Evolutionary conservation across 768 basidiomycete species (phyloP).

Genomic region (Cystobasidium ongulense): DNA sequence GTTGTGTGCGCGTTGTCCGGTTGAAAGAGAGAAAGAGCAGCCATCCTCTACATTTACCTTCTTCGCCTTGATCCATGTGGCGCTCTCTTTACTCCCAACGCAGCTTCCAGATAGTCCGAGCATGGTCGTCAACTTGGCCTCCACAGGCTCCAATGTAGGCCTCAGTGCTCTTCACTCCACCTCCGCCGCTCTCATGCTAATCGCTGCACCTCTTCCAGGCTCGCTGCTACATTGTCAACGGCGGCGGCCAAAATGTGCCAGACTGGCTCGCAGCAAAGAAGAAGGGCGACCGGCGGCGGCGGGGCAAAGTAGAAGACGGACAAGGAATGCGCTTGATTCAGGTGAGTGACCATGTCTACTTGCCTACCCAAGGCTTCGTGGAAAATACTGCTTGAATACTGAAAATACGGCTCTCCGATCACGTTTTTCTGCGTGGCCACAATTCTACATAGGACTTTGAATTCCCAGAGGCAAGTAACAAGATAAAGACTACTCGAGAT

Average conservation of each 20-base stretch:
- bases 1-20: background rate
- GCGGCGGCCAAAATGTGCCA: conserved; percentile 51
- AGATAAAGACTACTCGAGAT: conserved; percentile 79
- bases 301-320: conserved; percentile 36
- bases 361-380: background rate
- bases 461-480: conserved; percentile 92
- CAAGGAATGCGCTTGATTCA: conserved; percentile 41
- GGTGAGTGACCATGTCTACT: conserved; percentile 25
- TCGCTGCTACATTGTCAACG: conserved; percentile 77
- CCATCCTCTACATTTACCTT: background rate
- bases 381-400: background rate
- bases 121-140: conserved; percentile 41
- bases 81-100: background rate
- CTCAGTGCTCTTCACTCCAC: background rate
- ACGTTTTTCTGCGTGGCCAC: conserved; percentile 3
- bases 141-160: conserved; percentile 31
- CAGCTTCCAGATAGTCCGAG: too few species aligned
- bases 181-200: background rate
- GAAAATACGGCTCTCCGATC: background rate
- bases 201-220: background rate
- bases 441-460: conserved; percentile 90
- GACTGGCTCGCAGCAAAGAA: conserved; percentile 39
- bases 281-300: conserved; percentile 45
- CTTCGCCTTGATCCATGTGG: background rate
- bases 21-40: background rate